Percentiles rank a stretch among this genome's conserved stretches.
Conservation (phyloP, 345 rosid species). For the Eucalyptus marginata region DNA sequence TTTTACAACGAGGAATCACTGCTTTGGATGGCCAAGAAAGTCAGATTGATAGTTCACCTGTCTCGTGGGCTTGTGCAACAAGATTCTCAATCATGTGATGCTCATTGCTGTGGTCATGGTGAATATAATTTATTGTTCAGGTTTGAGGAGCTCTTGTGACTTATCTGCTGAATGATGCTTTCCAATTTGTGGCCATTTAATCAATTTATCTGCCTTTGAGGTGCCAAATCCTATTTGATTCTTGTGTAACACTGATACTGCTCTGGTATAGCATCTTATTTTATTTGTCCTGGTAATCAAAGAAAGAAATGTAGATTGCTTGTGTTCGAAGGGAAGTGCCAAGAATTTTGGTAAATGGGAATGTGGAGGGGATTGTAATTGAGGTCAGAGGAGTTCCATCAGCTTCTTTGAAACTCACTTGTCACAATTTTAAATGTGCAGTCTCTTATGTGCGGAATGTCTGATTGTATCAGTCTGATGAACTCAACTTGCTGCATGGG, state of each 20-base stretch:
- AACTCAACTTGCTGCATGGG: background rate
- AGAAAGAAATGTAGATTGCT: background rate
- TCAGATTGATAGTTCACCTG: slow-evolving; percentile 47
- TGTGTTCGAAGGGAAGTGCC: background rate
- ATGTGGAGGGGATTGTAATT: background rate
- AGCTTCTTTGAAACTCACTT: background rate
- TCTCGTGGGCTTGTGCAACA: slow-evolving; percentile 36
- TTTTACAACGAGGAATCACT: slow-evolving; percentile 4
- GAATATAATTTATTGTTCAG: slow-evolving; percentile 28
- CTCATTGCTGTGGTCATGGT: slow-evolving; percentile 40
- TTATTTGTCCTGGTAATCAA: background rate
- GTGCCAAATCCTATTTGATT: background rate
- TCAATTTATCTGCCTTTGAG: background rate
- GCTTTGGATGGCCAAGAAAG: slow-evolving; percentile 40
- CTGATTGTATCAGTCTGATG: background rate
- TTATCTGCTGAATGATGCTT: background rate
- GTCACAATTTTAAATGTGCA: background rate
- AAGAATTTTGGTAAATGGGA: background rate
- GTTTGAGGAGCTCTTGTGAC: slow-evolving; percentile 2
- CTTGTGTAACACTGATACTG: background rate
- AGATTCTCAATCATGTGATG: background rate
- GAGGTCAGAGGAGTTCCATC: background rate
- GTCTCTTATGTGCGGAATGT: background rate
- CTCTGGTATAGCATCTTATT: background rate
- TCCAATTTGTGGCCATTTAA: background rate